Percentiles rank a stretch among this genome's conserved stretches.
Conservation (phyloP, 2,329 filamentous ascomycete genomes). For the Colletotrichum neosansevieriae region DNA sequence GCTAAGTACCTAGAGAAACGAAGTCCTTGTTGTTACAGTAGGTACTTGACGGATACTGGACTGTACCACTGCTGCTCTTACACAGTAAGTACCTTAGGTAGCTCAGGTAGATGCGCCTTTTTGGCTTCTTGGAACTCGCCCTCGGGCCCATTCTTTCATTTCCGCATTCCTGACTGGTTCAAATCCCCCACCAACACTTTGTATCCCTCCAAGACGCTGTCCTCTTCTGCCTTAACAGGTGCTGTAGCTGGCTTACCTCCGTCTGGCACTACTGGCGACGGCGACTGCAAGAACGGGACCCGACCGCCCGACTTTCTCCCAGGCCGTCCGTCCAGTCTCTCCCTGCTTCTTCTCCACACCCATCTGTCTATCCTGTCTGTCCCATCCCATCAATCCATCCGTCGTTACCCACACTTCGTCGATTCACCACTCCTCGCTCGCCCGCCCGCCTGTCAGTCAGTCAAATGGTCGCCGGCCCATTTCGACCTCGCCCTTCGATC, state of each 20-base stretch:
- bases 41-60: neutral
- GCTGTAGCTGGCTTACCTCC: no score
- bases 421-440: slow-evolving; percentile 37
- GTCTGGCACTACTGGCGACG: slow-evolving; percentile 1
- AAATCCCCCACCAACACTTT: slow-evolving; percentile 30
- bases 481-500: slow-evolving; percentile 37
- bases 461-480: slow-evolving; percentile 42
- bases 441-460: slow-evolving; percentile 27
- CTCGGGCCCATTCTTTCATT: slow-evolving; percentile 44
- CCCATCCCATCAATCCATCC: slow-evolving; percentile 33
- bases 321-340: slow-evolving; percentile 27
- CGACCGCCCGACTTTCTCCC: slow-evolving; percentile 33
- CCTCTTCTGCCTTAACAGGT: neutral
- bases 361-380: slow-evolving; percentile 19
- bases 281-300: slow-evolving; percentile 19
- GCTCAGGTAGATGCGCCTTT: neutral
- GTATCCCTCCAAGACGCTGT: slow-evolving; percentile 3
- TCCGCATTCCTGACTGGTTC: slow-evolving; percentile 37
- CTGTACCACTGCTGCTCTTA: neutral
- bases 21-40: no score
- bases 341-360: slow-evolving; percentile 41
- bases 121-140: slow-evolving; percentile 27
- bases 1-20: no score
- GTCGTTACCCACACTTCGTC: slow-evolving; percentile 42
- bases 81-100: neutral